Conservation (phyloP, 2,329 filamentous ascomycete genomes). For the Thielaviopsis ethacetica region DNA sequence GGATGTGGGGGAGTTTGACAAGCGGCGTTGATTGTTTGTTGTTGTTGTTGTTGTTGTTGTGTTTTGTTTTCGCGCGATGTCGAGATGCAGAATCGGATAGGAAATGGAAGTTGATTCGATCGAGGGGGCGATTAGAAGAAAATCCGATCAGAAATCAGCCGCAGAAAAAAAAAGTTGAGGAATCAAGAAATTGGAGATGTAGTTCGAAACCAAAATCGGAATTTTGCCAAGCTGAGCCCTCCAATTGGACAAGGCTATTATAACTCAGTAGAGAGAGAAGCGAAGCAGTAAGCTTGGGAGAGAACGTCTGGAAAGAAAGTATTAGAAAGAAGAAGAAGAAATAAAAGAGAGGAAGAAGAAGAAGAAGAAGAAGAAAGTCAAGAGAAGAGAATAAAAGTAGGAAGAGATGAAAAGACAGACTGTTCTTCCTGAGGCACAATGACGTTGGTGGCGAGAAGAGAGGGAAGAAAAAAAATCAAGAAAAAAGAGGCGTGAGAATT, state of each 20-base stretch:
- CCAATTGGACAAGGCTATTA: background rate
- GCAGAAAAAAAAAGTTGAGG: background rate
- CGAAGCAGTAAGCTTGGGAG: no score
- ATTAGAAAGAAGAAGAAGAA: background rate
- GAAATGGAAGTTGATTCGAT: no score
- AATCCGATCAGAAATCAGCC: no score
- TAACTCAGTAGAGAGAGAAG: background rate
- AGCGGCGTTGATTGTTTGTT: background rate
- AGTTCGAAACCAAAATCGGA: background rate
- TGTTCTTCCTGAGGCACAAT: background rate
- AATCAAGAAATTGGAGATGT: background rate
- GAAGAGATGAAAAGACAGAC: background rate
- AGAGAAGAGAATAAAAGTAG: background rate
- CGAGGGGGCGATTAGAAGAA: no score
- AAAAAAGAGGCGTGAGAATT: slow-evolving; percentile 1
- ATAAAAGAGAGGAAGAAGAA: background rate
- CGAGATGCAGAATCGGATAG: background rate
- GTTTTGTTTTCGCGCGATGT: background rate
- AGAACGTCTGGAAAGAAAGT: background rate
- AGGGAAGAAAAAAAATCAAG: background rate
- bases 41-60: background rate
- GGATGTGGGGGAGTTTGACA: background rate
- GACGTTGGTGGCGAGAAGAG: slow-evolving; percentile 1
- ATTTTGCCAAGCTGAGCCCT: background rate
- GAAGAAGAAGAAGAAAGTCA: slow-evolving; percentile 1